phyloP scores from a whole-genome alignment of 2,329 filamentous ascomycete genomes.

The Fusarium sacchari region DNA sequence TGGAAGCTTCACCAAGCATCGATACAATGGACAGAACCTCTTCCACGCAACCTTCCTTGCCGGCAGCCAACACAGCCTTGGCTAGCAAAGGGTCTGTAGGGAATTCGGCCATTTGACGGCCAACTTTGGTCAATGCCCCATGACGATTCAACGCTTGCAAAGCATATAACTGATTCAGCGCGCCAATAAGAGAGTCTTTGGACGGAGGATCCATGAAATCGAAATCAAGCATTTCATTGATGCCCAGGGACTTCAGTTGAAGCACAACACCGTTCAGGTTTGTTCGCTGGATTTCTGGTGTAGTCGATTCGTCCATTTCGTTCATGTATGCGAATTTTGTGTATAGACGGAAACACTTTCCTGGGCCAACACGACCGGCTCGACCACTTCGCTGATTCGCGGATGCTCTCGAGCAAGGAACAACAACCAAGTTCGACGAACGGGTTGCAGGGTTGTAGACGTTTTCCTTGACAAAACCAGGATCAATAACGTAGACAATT shows the following conservation, averaged over 20 bases:
- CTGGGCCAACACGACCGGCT: constrained; percentile 89
- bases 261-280: constrained; percentile 88
- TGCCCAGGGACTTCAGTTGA: constrained; percentile 87
- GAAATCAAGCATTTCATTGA: constrained; percentile 92
- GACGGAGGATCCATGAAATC: constrained; percentile 96
- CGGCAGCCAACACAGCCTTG: constrained; percentile 87
- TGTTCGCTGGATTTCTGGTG: constrained; percentile 91
- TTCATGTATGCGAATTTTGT: constrained; percentile 95
- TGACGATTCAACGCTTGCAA: constrained; percentile 88
- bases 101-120: constrained; percentile 94
- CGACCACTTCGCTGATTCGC: constrained; percentile 93
- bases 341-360: constrained; percentile 93
- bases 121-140: constrained; percentile 89
- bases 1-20: constrained; percentile 88
- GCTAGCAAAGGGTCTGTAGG: constrained; percentile 92
- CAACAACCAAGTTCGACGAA: constrained; percentile 91
- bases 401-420: constrained; percentile 89
- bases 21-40: constrained; percentile 94
- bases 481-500: constrained; percentile 95
- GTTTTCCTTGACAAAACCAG: constrained; percentile 95
- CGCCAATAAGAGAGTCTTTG: constrained; percentile 86
- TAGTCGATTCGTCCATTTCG: constrained; percentile 91
- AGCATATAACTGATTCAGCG: constrained; percentile 90
- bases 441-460: constrained; percentile 90
- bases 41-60: constrained; percentile 91